Evolutionary conservation across 208 protist species (phyloP), one percentile per base, ranked within the genome.

Genomic region (Wallacemonas collosoma): DNA sequence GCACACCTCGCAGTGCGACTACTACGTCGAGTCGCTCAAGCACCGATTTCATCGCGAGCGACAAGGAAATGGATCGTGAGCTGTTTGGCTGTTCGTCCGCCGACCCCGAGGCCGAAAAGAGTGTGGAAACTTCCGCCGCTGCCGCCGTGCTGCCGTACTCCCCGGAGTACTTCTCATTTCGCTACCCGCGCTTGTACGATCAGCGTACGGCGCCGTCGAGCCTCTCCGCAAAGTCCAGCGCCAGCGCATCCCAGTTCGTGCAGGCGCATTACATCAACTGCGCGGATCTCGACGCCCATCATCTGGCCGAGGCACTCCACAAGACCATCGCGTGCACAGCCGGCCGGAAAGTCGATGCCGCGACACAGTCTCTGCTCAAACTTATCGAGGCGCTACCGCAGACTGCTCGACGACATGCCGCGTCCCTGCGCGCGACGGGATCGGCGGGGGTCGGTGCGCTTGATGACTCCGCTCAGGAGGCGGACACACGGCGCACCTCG

Each of bases 251-350:
- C 9, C 74, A 62, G 15, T 71, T 76, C 39, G 77, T 91, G 40
- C 82, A 87, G 68, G 88, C 81, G 11, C 86, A 95, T 71, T 95
- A 91, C 69, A 74, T 95, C 15, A 95, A 95, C 80, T 95, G 90
- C 67, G 90, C 90, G 1, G 90, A 95, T 51, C 66, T 93, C 40
- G 81, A 70, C 11, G 54, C 86, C 2, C 50, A 72, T 39, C 75
- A 82, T 43, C 76, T 95, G 43, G 69, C 79, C 6, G 84, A 83
- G 35, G 79, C 76, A 1, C 70, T 95, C 17, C 63, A 56, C 39
- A 47, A 76, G 35, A 90, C 77, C 62, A 80, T 95, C 53, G 66
- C 69, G 11, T 70, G 54, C 5, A 75, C 82, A 2, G 73, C 71
- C 57, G 75, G 73, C 0, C 89, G 89, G 6, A 26, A 26, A 26